A percentile compares a stretch with the other conserved stretches of the same genome.
Evolutionary conservation across 345 rosid genomes (phyloP).

Genomic region (Citrus cavaleriei): DNA sequence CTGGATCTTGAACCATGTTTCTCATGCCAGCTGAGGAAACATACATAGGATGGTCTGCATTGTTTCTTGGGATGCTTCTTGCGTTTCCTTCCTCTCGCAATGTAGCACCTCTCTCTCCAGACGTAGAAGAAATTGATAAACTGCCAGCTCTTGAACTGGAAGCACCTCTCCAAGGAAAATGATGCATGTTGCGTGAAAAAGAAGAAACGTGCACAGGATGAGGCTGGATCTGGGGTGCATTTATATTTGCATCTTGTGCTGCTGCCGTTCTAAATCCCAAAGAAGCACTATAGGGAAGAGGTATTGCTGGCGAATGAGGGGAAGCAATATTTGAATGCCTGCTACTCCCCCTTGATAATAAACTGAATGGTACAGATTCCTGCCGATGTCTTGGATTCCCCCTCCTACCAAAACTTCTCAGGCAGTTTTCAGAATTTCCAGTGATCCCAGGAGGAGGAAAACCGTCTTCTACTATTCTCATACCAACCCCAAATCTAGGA

Average conservation of each 20-base stretch:
- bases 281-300: slow-evolving; percentile 38
- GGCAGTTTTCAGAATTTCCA: slow-evolving; percentile 32
- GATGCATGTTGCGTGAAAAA: slow-evolving; percentile 46
- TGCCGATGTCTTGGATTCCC: slow-evolving; percentile 46
- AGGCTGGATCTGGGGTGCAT: slow-evolving; percentile 41
- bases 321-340: slow-evolving; percentile 38
- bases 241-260: slow-evolving; percentile 26
- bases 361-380: slow-evolving; percentile 42
- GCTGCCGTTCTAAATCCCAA: slow-evolving; percentile 41
- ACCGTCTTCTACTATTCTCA: slow-evolving; percentile 41
- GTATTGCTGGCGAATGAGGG: slow-evolving; percentile 35
- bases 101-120: slow-evolving; percentile 44
- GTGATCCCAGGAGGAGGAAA: slow-evolving; percentile 32
- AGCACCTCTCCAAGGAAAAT: slow-evolving; percentile 52
- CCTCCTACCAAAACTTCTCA: slow-evolving; percentile 48
- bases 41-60: slow-evolving; percentile 52
- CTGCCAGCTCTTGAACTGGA: slow-evolving; percentile 44
- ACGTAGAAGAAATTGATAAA: slow-evolving; percentile 33
- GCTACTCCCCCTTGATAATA: slow-evolving; percentile 40
- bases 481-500: slow-evolving; percentile 46
- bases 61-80: slow-evolving; percentile 50
- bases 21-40: slow-evolving; percentile 44
- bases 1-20: slow-evolving; percentile 54
- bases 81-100: slow-evolving; percentile 41
- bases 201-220: slow-evolving; percentile 40